A percentile compares a stretch with the other conserved stretches of the same genome.
Evolutionary conservation across 495 filamentous ascomycete genomes (phyloP).

Genomic region (Astrothelium subdiscretum): DNA sequence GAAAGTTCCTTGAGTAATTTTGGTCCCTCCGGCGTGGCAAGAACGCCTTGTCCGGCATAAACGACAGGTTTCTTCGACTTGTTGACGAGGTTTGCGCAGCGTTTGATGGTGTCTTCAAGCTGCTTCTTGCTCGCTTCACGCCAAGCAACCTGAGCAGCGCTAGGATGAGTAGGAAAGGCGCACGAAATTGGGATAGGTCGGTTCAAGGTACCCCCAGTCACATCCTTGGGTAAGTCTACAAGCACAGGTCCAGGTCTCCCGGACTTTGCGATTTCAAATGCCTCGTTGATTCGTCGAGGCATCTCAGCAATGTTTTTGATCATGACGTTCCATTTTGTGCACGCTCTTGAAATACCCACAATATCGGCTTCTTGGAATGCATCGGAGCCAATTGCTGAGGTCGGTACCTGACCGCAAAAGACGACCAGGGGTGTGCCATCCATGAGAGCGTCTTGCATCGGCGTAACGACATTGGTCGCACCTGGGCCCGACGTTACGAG

Average conservation of each 20-base stretch:
- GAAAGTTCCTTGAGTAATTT: constrained; percentile 55
- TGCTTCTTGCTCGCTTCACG: constrained; percentile 45
- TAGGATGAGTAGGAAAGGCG: constrained; percentile 52
- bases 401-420: constrained; percentile 66
- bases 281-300: constrained; percentile 68
- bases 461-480: constrained; percentile 68
- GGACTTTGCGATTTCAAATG: constrained; percentile 73
- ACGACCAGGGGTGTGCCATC: constrained; percentile 72
- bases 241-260: constrained; percentile 69
- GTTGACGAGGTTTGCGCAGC: constrained; percentile 58
- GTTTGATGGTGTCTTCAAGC: constrained; percentile 46
- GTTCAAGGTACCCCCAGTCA: constrained; percentile 54
- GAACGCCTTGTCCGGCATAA: constrained; percentile 61
- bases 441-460: constrained; percentile 67
- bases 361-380: constrained; percentile 75
- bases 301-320: constrained; percentile 67
- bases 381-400: constrained; percentile 62
- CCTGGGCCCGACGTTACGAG: constrained; percentile 70
- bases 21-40: constrained; percentile 53
- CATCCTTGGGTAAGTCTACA: constrained; percentile 69
- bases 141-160: constrained; percentile 57
- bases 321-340: constrained; percentile 83
- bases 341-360: constrained; percentile 62
- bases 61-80: constrained; percentile 66
- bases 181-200: constrained; percentile 58